phyloP scores from a whole-genome alignment of 345 rosid genomes.

The Erucastrum elatum region DNA sequence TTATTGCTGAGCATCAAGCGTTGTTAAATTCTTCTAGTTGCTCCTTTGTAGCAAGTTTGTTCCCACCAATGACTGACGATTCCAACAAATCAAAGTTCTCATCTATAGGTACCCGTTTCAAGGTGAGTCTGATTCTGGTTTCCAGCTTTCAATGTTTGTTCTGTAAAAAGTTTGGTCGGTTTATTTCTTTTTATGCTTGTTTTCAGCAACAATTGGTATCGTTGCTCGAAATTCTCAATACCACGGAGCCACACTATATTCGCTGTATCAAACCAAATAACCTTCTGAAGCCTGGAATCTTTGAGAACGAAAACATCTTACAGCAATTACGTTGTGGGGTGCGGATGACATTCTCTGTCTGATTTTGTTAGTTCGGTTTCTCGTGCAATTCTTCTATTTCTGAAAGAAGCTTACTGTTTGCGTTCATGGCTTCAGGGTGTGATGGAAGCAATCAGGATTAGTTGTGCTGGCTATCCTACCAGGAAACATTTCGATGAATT shows the following conservation, averaged over 20 bases:
- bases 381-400: background rate
- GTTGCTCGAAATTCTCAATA: constrained; percentile 91
- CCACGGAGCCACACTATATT: constrained; percentile 97
- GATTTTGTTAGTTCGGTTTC: background rate
- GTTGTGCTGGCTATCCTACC: constrained; percentile 98
- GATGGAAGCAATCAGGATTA: constrained; percentile 98
- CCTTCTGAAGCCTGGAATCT: constrained; percentile 93
- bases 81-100: constrained; percentile 93
- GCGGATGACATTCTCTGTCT: constrained; percentile 39
- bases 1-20: constrained; percentile 97
- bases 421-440: constrained; percentile 66
- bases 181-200: constrained; percentile 28
- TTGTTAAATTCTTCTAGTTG: constrained; percentile 87
- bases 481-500: constrained; percentile 89
- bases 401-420: constrained; percentile 6
- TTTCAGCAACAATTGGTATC: constrained; percentile 89
- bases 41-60: constrained; percentile 83
- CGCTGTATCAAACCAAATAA: constrained; percentile 99
- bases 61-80: constrained; percentile 77
- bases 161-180: background rate
- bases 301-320: constrained; percentile 80
- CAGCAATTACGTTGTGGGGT: constrained; percentile 99
- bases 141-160: background rate
- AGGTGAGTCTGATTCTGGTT: constrained; percentile 53
- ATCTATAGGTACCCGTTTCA: constrained; percentile 97